Evolutionary conservation across 129 eudicot species (phyloP).

Genomic region (Rutidosis leptorrhynchoides): DNA sequence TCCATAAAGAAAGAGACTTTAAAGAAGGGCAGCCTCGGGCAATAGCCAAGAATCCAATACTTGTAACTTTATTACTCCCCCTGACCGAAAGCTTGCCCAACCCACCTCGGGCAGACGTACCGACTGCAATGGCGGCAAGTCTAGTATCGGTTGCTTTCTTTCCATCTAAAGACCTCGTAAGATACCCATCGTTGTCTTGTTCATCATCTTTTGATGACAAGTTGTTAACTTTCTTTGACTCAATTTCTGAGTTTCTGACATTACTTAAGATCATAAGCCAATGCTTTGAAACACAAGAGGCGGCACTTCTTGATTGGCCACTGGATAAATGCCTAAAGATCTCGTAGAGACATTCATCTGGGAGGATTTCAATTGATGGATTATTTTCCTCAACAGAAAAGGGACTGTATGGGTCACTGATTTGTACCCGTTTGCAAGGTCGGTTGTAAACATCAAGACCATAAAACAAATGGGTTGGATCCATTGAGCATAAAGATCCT

Average conservation of each 20-base stretch:
- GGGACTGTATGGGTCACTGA: conserved; percentile 39
- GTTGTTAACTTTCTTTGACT: conserved; percentile 18
- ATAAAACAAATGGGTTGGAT: conserved; percentile 44
- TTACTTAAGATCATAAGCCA: conserved; percentile 66
- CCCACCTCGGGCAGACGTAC: conserved; percentile 88
- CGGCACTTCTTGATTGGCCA: conserved; percentile 56
- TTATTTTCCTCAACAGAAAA: conserved; percentile 33
- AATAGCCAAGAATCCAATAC: conserved; percentile 59
- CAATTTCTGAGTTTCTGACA: conserved; percentile 49
- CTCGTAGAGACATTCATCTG: conserved; percentile 92
- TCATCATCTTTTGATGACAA: conserved; percentile 23
- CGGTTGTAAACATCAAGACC: conserved; percentile 47
- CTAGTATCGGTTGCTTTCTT: conserved; percentile 84
- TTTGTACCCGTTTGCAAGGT: conserved; percentile 58
- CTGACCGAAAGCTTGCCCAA: conserved; percentile 86
- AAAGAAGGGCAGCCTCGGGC: conserved; percentile 84
- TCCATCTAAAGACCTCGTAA: conserved; percentile 82
- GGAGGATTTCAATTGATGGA: conserved; percentile 63
- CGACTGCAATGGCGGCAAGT: conserved; percentile 88
- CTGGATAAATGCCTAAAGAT: conserved; percentile 69
- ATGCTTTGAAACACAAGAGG: conserved; percentile 85
- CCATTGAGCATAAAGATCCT: conserved; percentile 46
- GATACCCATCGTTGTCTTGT: conserved; percentile 60
- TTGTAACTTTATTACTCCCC: conserved; percentile 66
- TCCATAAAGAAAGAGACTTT: conserved; percentile 71